Evolutionary conservation across 73 alveolate genomes (phyloP).

Genomic region (Paramecium biaurelia): DNA sequence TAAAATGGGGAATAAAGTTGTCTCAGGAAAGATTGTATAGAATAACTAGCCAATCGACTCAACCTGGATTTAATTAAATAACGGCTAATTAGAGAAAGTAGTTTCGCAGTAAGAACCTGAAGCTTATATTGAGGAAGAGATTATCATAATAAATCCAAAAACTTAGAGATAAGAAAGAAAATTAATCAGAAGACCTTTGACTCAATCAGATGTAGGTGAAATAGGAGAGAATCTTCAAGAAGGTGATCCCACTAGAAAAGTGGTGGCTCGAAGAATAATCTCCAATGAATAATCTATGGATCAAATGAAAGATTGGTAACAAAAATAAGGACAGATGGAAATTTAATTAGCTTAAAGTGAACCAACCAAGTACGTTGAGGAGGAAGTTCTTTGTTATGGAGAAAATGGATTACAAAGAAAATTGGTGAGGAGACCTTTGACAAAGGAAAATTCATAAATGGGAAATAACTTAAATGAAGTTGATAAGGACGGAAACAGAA

Average conservation of each 20-base stretch:
- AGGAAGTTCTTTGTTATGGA: slow-evolving; percentile 8
- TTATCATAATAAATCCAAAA: background rate
- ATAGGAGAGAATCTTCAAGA: background rate
- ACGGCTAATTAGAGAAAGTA: too few relatives aligned
- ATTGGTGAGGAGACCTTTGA: background rate
- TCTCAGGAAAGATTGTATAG: too few relatives aligned
- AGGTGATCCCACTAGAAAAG: background rate
- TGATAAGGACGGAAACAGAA: background rate
- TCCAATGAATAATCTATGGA: background rate
- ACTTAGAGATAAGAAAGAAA: background rate
- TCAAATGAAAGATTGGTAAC: background rate
- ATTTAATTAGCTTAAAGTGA: background rate
- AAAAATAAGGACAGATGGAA: background rate
- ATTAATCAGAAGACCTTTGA: background rate
- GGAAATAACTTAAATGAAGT: background rate
- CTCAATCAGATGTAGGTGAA: background rate
- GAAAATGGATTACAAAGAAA: background rate
- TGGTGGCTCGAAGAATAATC: background rate
- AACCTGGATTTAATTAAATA: too few relatives aligned
- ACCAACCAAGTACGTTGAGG: background rate
- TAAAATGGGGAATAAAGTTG: too few relatives aligned
- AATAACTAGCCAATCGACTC: too few relatives aligned
- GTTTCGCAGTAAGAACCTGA: background rate
- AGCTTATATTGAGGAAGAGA: background rate
- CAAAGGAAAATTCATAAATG: background rate